Percentiles rank a stretch among this genome's conserved stretches.
phyloP scores from a whole-genome alignment of 345 rosid species.

The Eucalyptus erythrocorys region DNA sequence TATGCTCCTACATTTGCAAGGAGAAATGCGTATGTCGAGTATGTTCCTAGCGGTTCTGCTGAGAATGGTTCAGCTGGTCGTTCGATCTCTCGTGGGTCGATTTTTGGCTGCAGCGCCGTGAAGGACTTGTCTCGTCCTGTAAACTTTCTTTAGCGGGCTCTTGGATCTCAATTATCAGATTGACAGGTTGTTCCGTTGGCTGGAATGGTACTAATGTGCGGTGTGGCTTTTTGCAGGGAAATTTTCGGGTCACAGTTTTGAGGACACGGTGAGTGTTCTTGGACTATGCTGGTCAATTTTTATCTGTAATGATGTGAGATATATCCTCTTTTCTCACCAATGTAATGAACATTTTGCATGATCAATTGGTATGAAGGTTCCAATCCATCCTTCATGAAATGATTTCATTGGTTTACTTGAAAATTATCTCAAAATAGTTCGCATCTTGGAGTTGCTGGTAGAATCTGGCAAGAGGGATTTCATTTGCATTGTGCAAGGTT shows the following conservation, averaged over 20 bases:
- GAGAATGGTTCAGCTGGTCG: background rate
- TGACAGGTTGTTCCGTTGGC: background rate
- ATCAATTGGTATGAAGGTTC: background rate
- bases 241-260: conserved; percentile 23
- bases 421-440: background rate
- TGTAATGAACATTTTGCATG: background rate
- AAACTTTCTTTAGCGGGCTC: background rate
- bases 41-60: background rate
- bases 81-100: background rate
- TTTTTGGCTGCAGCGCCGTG: background rate
- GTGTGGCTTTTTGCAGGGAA: conserved; percentile 26
- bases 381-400: background rate
- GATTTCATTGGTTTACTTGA: background rate
- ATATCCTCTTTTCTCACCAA: background rate
- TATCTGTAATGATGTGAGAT: background rate
- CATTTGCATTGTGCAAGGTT: background rate
- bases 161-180: background rate
- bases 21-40: background rate
- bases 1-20: background rate
- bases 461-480: background rate
- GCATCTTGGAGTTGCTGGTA: background rate
- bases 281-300: background rate
- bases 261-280: conserved; percentile 40
- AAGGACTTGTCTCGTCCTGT: background rate
- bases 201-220: background rate